phyloP scores from a whole-genome alignment of 345 rosid species.

The Bruguiera parviflora region DNA sequence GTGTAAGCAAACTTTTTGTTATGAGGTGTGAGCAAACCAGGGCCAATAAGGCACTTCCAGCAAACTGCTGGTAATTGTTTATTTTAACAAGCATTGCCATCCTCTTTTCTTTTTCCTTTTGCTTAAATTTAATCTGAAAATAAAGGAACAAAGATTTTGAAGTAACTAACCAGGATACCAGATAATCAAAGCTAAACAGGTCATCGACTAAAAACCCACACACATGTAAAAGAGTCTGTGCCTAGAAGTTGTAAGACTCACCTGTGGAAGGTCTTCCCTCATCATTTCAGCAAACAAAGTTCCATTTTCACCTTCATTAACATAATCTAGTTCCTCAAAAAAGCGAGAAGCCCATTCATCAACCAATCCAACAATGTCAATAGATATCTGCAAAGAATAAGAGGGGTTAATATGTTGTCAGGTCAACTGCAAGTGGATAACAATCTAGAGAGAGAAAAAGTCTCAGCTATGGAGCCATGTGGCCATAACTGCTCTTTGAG shows the following conservation, averaged over 20 bases:
- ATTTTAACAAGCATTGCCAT: too few species aligned
- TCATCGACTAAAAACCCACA: not conserved
- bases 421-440: too few species aligned
- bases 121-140: too few species aligned
- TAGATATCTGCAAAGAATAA: slow-evolving; percentile 46
- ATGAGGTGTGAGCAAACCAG: too few species aligned
- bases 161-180: too few species aligned
- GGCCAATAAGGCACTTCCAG: too few species aligned
- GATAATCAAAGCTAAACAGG: not conserved
- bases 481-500: slow-evolving; percentile 21
- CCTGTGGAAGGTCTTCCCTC: slow-evolving; percentile 98
- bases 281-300: slow-evolving; percentile 86
- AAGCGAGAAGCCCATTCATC: slow-evolving; percentile 99
- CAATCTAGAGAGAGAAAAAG: too few species aligned
- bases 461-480: not conserved
- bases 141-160: too few species aligned
- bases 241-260: slow-evolving; percentile 27
- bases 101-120: too few species aligned
- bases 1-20: too few species aligned
- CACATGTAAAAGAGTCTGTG: not conserved
- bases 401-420: not conserved
- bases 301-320: slow-evolving; percentile 94
- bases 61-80: too few species aligned
- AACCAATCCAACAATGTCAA: slow-evolving; percentile 93
- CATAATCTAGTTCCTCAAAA: slow-evolving; percentile 94